Conservation (phyloP, 2,329 filamentous ascomycete species). For the Boeremia exigua region DNA sequence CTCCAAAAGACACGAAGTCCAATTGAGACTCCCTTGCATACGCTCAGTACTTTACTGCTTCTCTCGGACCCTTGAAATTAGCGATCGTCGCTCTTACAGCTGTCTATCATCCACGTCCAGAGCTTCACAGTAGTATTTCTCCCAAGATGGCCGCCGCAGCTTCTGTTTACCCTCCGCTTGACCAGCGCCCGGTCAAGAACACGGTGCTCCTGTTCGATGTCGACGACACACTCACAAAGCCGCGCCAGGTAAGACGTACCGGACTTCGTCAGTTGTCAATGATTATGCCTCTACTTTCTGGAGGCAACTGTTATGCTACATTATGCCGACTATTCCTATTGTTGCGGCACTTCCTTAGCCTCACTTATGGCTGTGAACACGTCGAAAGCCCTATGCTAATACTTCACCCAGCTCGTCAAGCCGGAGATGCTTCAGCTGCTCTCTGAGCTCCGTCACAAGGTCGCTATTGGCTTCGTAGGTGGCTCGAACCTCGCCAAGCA, state of each 20-base stretch:
- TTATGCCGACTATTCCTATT: background rate
- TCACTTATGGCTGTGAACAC: background rate
- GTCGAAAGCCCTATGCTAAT: conserved; percentile 18
- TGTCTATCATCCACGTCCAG: background rate
- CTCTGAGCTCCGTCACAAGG: conserved; percentile 79
- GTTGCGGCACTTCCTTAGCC: background rate
- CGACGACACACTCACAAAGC: conserved; percentile 86
- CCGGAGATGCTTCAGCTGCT: conserved; percentile 86
- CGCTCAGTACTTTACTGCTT: background rate
- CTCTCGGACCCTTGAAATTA: background rate
- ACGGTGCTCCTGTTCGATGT: conserved; percentile 97
- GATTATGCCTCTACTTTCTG: background rate
- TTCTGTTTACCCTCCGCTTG: conserved; percentile 72
- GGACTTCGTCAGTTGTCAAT: background rate
- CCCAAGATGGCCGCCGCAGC: conserved; percentile 50
- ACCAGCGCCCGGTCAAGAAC: conserved; percentile 85
- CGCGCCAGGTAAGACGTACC: conserved; percentile 69
- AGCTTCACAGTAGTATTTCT: background rate
- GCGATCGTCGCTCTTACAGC: background rate
- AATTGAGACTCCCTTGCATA: conserved; percentile 19
- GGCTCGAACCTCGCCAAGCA: conserved; percentile 93
- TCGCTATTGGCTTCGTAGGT: conserved; percentile 89
- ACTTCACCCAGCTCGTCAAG: conserved; percentile 62
- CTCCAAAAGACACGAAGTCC: conserved; percentile 26
- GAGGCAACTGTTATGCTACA: no score